A percentile compares a stretch with the other conserved stretches of the same genome.
Evolutionary conservation across 2,329 filamentous ascomycete genomes (phyloP).

Genomic region (Lecanosticta acicola): DNA sequence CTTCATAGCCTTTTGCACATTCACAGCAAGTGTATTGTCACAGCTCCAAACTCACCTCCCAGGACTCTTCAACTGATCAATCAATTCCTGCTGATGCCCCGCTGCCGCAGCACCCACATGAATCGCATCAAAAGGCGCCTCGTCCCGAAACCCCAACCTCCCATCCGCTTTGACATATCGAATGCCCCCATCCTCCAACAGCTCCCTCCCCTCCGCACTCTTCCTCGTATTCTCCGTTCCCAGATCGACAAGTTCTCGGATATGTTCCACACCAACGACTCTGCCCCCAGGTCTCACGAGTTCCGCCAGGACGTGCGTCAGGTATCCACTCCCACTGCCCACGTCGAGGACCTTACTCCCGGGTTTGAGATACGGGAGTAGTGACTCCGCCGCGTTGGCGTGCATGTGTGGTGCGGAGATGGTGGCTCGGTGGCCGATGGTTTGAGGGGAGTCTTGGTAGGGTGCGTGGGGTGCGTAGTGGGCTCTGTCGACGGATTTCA

Average conservation of each 20-base stretch:
- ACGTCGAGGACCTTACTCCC: conserved; percentile 47
- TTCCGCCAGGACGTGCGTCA: conserved; percentile 83
- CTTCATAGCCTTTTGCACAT: too few species aligned
- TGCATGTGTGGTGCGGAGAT: conserved; percentile 73
- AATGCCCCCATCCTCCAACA: conserved; percentile 61
- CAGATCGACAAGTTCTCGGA: conserved; percentile 42
- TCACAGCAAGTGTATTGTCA: conserved; percentile 2
- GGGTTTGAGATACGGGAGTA: conserved; percentile 53
- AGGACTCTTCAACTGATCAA: conserved; percentile 72
- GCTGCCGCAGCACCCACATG: conserved; percentile 86
- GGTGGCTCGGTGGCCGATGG: conserved; percentile 62
- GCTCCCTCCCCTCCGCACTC: conserved; percentile 41
- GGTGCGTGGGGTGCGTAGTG: conserved; percentile 69
- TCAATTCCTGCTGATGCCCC: conserved; percentile 63
- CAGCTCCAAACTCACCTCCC: conserved; percentile 49
- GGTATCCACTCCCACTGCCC: conserved; percentile 56
- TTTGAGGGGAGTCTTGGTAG: conserved; percentile 68
- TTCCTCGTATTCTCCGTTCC: conserved; percentile 40
- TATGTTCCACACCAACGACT: conserved; percentile 48
- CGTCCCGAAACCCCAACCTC: conserved; percentile 42
- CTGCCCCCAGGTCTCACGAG: conserved; percentile 52
- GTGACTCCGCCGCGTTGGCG: conserved; percentile 57
- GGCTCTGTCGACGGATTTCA: conserved; percentile 77
- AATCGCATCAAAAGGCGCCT: conserved; percentile 75
- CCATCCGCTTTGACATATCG: conserved; percentile 69